phyloP scores from a whole-genome alignment of 139 green algal genomes.

The Closterium sp. region DNA sequence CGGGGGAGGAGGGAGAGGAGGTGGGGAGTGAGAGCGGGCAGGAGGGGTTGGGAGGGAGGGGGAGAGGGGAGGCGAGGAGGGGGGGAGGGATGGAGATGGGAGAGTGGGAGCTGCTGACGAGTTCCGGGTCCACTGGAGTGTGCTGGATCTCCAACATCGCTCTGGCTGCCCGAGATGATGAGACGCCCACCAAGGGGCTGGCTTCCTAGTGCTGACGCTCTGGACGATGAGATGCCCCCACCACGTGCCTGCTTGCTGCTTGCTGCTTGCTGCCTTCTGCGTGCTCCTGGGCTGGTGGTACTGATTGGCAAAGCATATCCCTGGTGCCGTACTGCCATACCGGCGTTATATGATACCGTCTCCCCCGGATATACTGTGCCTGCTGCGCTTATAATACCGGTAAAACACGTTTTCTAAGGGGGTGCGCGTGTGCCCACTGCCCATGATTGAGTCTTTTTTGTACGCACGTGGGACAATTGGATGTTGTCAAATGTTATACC shows the following conservation, averaged over 20 bases:
- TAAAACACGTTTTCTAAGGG: too few species aligned
- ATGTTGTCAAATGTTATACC: too few species aligned
- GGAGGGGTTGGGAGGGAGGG: neutral
- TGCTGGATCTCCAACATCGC: neutral
- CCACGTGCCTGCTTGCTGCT: neutral
- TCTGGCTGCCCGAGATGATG: neutral
- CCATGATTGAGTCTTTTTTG: too few species aligned
- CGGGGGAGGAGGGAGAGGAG: neutral
- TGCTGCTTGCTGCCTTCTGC: too few species aligned
- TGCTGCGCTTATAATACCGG: too few species aligned
- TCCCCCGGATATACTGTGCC: too few species aligned
- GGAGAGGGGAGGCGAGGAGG: neutral
- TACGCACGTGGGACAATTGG: too few species aligned
- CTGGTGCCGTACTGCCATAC: too few species aligned
- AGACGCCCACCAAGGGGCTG: neutral
- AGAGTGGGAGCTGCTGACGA: neutral
- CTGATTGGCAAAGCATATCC: too few species aligned
- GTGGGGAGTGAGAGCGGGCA: neutral
- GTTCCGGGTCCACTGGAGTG: neutral
- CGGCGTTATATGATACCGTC: too few species aligned
- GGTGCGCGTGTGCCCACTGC: too few species aligned
- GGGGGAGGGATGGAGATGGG: neutral
- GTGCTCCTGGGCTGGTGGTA: too few species aligned
- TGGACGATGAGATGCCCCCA: neutral
- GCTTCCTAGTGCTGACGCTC: neutral